Percentiles rank a stretch among this genome's conserved stretches.
These are phyloP conservation scores for Aureobasidium sp. DNA, from an alignment of 2,329 filamentous ascomycete species.

Conservation along the genomic window DNA sequence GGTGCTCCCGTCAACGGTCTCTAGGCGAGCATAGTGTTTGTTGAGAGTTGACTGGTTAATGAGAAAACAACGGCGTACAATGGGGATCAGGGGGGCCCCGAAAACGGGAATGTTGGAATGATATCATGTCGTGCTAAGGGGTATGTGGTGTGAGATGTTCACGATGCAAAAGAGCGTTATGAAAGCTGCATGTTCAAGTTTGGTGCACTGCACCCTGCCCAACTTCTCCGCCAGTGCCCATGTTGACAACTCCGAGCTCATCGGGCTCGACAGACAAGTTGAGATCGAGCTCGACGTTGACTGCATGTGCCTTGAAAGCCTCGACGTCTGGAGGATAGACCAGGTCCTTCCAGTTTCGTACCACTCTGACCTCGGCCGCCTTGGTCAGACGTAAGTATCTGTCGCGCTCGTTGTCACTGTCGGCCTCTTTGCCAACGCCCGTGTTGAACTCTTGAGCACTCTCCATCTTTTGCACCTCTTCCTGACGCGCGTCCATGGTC, in stretches of 20 bases:
- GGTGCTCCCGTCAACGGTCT: not conserved
- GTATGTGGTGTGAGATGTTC: not conserved
- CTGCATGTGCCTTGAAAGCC: conserved; percentile 48
- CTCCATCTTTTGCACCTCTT: conserved; percentile 49
- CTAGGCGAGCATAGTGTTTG: not conserved
- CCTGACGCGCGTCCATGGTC: conserved; percentile 59
- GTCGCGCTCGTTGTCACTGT: conserved; percentile 46
- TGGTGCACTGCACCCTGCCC: conserved; percentile 43
- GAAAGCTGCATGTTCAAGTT: conserved; percentile 35
- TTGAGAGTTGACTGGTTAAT: not conserved
- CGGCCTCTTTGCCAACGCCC: conserved; percentile 35
- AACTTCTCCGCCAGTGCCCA: conserved; percentile 54
- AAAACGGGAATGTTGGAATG: not conserved
- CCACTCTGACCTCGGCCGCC: conserved; percentile 80
- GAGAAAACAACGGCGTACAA: not conserved
- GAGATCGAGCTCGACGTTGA: conserved; percentile 12
- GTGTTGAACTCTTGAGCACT: conserved; percentile 41
- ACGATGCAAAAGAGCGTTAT: not conserved
- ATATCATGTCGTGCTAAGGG: not conserved
- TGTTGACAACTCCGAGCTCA: conserved; percentile 71
- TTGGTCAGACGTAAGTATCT: conserved; percentile 65
- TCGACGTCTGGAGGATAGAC: conserved; percentile 60
- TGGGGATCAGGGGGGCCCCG: not conserved
- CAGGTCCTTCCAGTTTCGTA: conserved; percentile 65
- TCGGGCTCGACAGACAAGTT: conserved; percentile 48